A percentile compares a stretch with the other conserved stretches of the same genome.
phyloP scores from a whole-genome alignment of 1,284 basidiomycete genomes.

The Ganoderma lucidum region DNA sequence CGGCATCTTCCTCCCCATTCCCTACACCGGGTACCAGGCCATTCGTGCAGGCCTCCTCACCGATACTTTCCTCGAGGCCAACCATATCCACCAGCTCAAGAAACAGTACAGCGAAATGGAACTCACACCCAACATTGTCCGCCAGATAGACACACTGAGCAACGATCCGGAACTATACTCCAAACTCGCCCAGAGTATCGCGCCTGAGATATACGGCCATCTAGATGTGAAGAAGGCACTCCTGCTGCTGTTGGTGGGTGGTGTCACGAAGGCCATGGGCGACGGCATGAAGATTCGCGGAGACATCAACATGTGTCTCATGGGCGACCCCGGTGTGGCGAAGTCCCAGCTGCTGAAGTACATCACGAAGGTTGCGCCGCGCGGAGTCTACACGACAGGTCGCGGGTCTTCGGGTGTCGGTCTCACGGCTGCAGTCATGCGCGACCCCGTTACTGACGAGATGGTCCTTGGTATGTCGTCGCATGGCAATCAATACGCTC shows the following conservation, averaged over 20 bases:
- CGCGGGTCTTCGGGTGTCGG: constrained; percentile 98
- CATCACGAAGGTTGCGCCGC: constrained; percentile 97
- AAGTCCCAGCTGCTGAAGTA: constrained; percentile 99
- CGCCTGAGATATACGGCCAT: constrained; percentile 99
- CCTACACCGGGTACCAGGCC: constrained; percentile 89
- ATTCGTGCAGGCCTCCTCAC: constrained; percentile 95
- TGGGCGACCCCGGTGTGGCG: constrained; percentile 99
- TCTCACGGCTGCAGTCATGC: constrained; percentile 98
- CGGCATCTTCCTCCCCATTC: constrained; percentile 90
- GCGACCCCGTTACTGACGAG: constrained; percentile 99
- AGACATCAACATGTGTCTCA: constrained; percentile 97
- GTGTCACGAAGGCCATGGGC: constrained; percentile 93
- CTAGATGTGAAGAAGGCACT: constrained; percentile 98
- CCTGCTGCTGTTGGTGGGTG: constrained; percentile 93
- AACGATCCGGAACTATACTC: constrained; percentile 85
- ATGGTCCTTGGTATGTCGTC: constrained; percentile 90
- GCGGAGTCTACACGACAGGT: constrained; percentile 98
- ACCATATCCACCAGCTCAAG: constrained; percentile 93
- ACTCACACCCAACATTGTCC: constrained; percentile 85
- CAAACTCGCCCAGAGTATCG: constrained; percentile 88
- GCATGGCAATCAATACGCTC: constrained; percentile 1
- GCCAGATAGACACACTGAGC: constrained; percentile 75
- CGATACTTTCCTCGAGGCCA: constrained; percentile 96
- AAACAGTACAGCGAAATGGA: constrained; percentile 98
- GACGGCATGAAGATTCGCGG: constrained; percentile 99